Evolutionary conservation across 2,329 filamentous ascomycete genomes (phyloP).

Genomic region (Neofusicoccum sp.): DNA sequence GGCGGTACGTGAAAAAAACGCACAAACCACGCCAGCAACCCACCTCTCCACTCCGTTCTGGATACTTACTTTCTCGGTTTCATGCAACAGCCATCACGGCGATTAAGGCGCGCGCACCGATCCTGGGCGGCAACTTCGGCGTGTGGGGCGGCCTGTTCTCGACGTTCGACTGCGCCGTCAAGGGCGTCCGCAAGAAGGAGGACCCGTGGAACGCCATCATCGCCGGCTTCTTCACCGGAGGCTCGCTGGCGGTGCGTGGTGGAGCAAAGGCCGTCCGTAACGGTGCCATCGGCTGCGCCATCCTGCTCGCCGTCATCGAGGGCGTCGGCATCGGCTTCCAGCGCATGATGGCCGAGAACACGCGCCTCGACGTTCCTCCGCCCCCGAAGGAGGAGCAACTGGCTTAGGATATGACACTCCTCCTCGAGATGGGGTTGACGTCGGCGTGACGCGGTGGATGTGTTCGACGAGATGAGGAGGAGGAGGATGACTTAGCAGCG

Average conservation of each 20-base stretch:
- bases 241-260: slow-evolving; percentile 86
- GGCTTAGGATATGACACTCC: slow-evolving; percentile 15
- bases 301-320: slow-evolving; percentile 93
- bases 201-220: slow-evolving; percentile 98
- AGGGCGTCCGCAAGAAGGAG: slow-evolving; percentile 89
- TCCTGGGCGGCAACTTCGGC: slow-evolving; percentile 96
- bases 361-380: slow-evolving; percentile 69
- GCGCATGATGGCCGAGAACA: slow-evolving; percentile 89
- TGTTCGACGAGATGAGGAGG: not conserved
- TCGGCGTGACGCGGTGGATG: slow-evolving; percentile 1
- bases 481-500: not conserved
- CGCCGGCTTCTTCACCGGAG: slow-evolving; percentile 95
- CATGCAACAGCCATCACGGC: slow-evolving; percentile 71
- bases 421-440: slow-evolving; percentile 20
- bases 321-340: slow-evolving; percentile 96
- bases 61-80: not conserved
- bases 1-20: slow-evolving; percentile 56
- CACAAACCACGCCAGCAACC: not conserved
- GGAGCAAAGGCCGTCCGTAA: slow-evolving; percentile 91
- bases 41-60: not conserved
- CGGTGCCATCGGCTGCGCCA: slow-evolving; percentile 93
- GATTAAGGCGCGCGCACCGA: slow-evolving; percentile 95
- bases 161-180: slow-evolving; percentile 95
- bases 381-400: slow-evolving; percentile 35
- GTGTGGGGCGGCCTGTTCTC: slow-evolving; percentile 97